Conservation (phyloP, 345 rosid genomes). For the Gossypium thurberi region DNA sequence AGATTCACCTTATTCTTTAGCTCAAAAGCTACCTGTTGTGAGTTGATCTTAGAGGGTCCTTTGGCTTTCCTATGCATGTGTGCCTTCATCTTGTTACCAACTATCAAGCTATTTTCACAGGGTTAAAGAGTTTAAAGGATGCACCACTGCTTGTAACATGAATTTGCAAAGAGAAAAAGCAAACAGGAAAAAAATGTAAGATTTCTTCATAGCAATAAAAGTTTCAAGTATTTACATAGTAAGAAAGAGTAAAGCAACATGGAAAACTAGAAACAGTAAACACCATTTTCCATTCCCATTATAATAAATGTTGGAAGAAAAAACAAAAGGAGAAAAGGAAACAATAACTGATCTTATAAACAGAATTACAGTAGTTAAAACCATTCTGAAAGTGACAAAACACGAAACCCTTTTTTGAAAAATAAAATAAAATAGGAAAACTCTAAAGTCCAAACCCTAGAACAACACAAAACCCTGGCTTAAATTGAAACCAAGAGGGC, state of each 20-base stretch:
- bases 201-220: not conserved
- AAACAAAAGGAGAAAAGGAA: too few species aligned
- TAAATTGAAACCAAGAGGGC: not conserved
- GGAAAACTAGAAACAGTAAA: not conserved
- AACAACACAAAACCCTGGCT: not conserved
- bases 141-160: not conserved
- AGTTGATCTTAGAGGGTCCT: constrained; percentile 37
- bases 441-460: not conserved
- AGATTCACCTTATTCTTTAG: constrained; percentile 62
- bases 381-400: not conserved
- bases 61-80: constrained; percentile 32
- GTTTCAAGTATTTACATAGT: not conserved
- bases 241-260: not conserved
- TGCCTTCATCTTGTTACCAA: constrained; percentile 35
- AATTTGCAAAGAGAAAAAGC: not conserved
- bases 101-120: not conserved
- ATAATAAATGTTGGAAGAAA: too few species aligned
- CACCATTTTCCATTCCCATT: not conserved
- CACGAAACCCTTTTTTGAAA: not conserved
- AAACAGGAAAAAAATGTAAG: not conserved
- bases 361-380: not conserved
- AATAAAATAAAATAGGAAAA: too few species aligned
- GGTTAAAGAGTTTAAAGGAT: not conserved
- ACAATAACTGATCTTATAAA: too few species aligned
- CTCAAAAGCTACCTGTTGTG: constrained; percentile 52